Conservation (phyloP, 495 filamentous ascomycete species). For the Staphylotrichum tortipilum region DNA sequence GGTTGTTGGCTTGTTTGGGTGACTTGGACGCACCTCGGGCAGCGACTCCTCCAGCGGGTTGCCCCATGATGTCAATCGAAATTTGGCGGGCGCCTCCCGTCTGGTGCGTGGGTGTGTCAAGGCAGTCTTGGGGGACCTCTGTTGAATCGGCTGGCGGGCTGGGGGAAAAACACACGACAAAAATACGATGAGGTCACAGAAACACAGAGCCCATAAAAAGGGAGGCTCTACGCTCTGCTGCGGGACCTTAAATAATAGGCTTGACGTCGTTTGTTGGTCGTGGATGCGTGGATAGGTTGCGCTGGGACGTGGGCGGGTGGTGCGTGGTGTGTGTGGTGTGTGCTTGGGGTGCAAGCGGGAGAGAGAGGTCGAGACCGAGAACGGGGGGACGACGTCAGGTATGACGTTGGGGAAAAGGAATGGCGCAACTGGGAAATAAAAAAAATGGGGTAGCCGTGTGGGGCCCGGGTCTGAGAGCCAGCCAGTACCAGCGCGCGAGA, state of each 20-base stretch:
- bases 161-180: constrained; percentile 6
- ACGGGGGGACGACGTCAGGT: constrained; percentile 31
- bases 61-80: constrained; percentile 37
- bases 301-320: constrained; percentile 21
- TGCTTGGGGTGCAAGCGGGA: constrained; percentile 14
- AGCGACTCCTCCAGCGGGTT: constrained; percentile 25
- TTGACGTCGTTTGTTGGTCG: constrained; percentile 10
- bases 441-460: constrained; percentile 19
- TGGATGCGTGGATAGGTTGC: constrained; percentile 18
- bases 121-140: too few species aligned
- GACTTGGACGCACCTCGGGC: constrained; percentile 30
- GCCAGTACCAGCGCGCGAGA: neutral
- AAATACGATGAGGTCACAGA: constrained; percentile 16
- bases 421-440: constrained; percentile 29
- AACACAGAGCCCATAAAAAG: constrained; percentile 18
- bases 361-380: constrained; percentile 23
- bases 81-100: constrained; percentile 20
- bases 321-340: constrained; percentile 11
- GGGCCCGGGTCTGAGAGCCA: constrained; percentile 2
- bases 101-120: too few species aligned
- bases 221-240: constrained; percentile 18
- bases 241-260: too few species aligned
- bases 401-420: constrained; percentile 32
- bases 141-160: constrained; percentile 2
- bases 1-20: constrained; percentile 27